Base-by-base conservation (phyloP, 2,329 filamentous ascomycete species). In the Pestalotiopsis fici region DNA sequence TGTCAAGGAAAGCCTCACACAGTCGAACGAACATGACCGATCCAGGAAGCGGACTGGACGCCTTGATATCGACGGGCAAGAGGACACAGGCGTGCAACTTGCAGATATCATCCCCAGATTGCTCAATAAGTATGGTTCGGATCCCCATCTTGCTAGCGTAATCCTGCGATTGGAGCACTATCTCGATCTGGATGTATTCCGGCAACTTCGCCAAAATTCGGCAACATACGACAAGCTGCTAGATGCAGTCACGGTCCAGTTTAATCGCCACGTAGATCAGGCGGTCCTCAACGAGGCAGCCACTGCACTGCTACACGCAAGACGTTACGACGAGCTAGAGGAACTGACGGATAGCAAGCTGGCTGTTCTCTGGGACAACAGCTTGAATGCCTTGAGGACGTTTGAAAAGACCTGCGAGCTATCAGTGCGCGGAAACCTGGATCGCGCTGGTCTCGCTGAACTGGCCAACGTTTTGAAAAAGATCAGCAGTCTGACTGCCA, bases 201-300 rank as follows among this genome's bases (percentile, higher is more conserved):
- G 95, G 76, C 93, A 97, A 74, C 83, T 98, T 47, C 91, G 95
- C 64, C 94, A 97, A 77, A 94, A 97, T 71, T 89, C 93, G 0
- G 90, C 91, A 1, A 91, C 90, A 2, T 97, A 97, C 75, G 88
- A 91, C 6, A 89, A 91, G 25, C 83, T 98, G 35, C 84, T 99
- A 1, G 94, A 97, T 72, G 95, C 98, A 74, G 94, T 98, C 73
- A 94, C 93, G 78, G 94, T 93, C 67, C 96, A 99, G 74, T 98
- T 99, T 81, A 90, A 92, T 73, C 90, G 94, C n/a, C 96, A 99
- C 76, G 93, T 93, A 56, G 93, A 97, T 74, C 92, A 93, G 73
- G 88, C 88, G 66, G 95, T 98, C 21, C 85, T 99, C 59, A 89
- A 90, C 12, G 95, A 98, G 78, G 95, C 94, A 15, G 91, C 92